Base-by-base conservation (phyloP, 208 protist genomes). In the Leishmania turanica region DNA sequence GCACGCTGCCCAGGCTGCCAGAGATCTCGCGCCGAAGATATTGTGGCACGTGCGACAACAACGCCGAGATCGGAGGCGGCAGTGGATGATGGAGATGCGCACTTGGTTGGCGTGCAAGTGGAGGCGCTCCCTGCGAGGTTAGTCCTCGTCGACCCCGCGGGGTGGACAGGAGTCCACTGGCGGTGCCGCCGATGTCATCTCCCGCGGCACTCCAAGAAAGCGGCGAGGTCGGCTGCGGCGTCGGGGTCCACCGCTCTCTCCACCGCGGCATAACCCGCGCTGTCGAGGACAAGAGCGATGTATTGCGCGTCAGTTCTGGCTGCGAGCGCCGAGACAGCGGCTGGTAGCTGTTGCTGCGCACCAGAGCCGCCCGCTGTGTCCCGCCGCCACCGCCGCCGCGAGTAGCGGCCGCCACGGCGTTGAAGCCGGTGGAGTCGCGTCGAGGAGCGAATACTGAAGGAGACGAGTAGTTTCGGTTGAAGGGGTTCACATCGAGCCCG, bases 231-330 rank as follows among this genome's bases (percentile, higher is more conserved):
- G 75, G 11, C 65, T 58, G 73, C 49, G 72, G 31, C 5, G 60
- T 51, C 1, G 65, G 80, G 11, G 74, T 79, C 3, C 64, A 27
- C 0, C 75, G 74, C 80, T 79, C 80, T 1, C 68, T 66, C 74
- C 80, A 79, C 34, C 34, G 60, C 3, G 80, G 80, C 66, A 79
- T 75, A 3, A 54, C 42, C n/a, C 74, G 71, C 11, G 80, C 53
- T 2, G 75, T 66, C 8, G 66, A 56, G 8, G 42, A 51, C 19
- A 42, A 60, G 24, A 53, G 66, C n/a, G 21, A 34, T 34, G 45
- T 78, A 51, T 11, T 34, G 7, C 21, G 75, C 3, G 27, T 24
- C 42, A 11, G 40, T 1, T 42, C 15, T 54, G 0, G 34, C 54
- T n/a, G 8, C 5, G 58, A 40, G 54, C 24, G 40, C 53, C 37